Evolutionary conservation across 768 basidiomycete species (phyloP).

Genomic region (Wakefieldia striispora): DNA sequence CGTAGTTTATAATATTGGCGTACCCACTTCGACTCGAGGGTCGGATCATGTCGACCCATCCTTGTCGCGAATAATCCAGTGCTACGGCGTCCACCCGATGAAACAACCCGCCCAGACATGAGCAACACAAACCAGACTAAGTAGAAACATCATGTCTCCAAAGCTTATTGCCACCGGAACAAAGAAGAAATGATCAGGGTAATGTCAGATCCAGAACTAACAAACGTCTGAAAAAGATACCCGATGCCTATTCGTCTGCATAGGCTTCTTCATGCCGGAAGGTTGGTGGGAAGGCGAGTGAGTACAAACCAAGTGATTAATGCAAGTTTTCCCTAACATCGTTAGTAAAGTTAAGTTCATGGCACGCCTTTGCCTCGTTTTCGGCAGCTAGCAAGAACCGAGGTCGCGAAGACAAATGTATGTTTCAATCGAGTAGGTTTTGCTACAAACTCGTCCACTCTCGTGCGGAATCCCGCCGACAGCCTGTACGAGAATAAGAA

Average conservation of each 20-base stretch:
- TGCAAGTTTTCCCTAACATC: slow-evolving; percentile 1
- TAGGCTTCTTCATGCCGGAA: background rate
- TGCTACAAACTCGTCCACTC: background rate
- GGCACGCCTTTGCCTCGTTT: slow-evolving; percentile 25
- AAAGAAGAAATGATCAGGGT: slow-evolving; percentile 3
- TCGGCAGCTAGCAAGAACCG: slow-evolving; percentile 17
- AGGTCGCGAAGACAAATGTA: slow-evolving; percentile 3
- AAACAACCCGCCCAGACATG: background rate
- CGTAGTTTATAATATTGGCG: background rate
- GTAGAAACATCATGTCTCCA: slow-evolving; percentile 6
- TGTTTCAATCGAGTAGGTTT: slow-evolving; percentile 1
- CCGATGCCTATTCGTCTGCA: background rate
- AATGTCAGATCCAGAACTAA: background rate
- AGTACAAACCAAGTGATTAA: slow-evolving; percentile 1
- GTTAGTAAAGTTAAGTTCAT: slow-evolving; percentile 18
- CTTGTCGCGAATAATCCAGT: no score
- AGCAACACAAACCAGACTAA: slow-evolving; percentile 1
- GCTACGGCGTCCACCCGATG: background rate
- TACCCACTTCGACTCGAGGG: background rate
- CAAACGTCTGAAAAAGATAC: background rate
- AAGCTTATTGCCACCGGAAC: slow-evolving; percentile 20
- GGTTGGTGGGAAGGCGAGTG: background rate
- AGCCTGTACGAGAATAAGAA: background rate
- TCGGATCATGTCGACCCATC: background rate
- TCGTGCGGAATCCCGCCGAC: background rate